phyloP scores from a whole-genome alignment of 106 monocot species.

The Gastrodia elata region DNA sequence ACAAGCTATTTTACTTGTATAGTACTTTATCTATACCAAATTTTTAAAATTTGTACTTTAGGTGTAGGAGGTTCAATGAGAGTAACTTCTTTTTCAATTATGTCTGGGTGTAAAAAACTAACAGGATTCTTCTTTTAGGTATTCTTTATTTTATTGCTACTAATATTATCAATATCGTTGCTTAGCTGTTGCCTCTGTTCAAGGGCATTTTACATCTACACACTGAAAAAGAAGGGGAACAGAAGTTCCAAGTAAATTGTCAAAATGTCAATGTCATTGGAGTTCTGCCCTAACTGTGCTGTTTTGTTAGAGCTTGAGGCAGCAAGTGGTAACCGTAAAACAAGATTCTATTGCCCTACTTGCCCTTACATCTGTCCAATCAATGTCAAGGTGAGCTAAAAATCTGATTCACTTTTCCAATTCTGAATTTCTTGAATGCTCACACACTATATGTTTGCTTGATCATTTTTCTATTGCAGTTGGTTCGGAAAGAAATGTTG shows the following conservation, averaged over 20 bases:
- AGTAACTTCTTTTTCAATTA: background rate
- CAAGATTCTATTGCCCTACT: constrained; percentile 12
- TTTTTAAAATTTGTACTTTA: background rate
- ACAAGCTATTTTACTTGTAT: background rate
- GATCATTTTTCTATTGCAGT: background rate
- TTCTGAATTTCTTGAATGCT: background rate
- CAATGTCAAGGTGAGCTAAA: constrained; percentile 6
- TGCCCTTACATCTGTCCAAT: constrained; percentile 15
- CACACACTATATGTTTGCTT: background rate
- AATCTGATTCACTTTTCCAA: background rate
- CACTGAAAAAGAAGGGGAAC: background rate
- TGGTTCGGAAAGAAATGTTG: background rate
- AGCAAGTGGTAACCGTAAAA: constrained; percentile 7
- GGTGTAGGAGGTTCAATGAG: background rate
- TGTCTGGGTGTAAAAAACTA: background rate
- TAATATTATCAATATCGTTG: background rate
- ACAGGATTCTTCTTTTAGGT: background rate
- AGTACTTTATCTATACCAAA: background rate
- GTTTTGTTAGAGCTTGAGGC: constrained; percentile 15
- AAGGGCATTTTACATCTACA: background rate
- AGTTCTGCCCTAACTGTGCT: constrained; percentile 17
- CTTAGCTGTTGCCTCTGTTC: background rate
- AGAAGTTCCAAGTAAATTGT: background rate
- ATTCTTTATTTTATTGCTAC: background rate
- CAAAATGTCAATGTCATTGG: constrained; percentile 8